phyloP scores from a whole-genome alignment of 495 filamentous ascomycete species.

The Penicillium robsamsonii region DNA sequence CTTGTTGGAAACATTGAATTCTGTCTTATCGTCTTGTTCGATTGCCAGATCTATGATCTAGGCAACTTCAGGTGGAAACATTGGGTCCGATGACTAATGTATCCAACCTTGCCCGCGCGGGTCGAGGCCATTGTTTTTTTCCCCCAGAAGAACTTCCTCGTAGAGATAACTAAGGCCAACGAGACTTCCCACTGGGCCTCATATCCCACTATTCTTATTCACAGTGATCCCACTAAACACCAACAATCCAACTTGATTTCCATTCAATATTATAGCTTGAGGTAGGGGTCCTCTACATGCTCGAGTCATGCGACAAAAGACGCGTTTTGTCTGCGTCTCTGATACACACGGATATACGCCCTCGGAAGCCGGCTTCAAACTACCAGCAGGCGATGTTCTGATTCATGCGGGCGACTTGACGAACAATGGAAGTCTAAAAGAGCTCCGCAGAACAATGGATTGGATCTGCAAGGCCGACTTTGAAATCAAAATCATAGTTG shows the following conservation, averaged over 20 bases:
- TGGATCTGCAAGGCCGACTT: conserved; percentile 58
- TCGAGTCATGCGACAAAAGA: conserved; percentile 40
- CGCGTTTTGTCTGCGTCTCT: conserved; percentile 59
- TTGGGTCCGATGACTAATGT: conserved; percentile 34
- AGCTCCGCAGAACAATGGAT: conserved; percentile 51
- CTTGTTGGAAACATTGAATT: background rate
- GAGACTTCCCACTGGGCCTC: background rate
- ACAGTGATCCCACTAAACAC: background rate
- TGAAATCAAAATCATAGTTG: conserved; percentile 57
- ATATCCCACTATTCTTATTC: conserved; percentile 11
- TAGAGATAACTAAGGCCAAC: background rate
- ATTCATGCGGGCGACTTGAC: conserved; percentile 63
- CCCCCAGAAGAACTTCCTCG: background rate
- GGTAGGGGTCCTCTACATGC: background rate
- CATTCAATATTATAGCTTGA: background rate
- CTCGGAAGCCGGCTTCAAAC: conserved; percentile 48
- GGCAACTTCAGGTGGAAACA: conserved; percentile 8
- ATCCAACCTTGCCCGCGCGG: conserved; percentile 12
- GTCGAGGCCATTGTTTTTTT: conserved; percentile 18
- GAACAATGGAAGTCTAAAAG: conserved; percentile 53
- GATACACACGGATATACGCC: conserved; percentile 60
- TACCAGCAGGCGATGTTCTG: conserved; percentile 58
- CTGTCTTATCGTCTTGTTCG: conserved; percentile 2
- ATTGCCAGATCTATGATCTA: conserved; percentile 12
- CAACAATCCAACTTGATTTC: background rate